Conservation (phyloP, 331 rosid species). For the Pyrus hybrid region DNA sequence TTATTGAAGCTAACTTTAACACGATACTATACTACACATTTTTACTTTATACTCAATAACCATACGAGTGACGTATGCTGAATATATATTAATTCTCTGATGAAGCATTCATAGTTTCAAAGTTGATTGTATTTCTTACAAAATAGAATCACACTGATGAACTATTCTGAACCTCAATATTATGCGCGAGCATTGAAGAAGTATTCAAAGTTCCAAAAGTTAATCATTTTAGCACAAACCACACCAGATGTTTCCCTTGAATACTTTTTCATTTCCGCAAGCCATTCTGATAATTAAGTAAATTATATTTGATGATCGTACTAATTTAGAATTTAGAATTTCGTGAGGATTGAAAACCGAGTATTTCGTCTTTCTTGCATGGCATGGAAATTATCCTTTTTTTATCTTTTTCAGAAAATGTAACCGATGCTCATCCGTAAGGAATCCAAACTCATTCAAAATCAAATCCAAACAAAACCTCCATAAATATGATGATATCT, state of each 20-base stretch:
- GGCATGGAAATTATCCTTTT: too few species aligned
- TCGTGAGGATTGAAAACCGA: too few species aligned
- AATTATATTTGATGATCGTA: not conserved
- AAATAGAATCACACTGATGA: not conserved
- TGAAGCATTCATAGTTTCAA: not conserved
- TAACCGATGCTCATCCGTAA: not conserved
- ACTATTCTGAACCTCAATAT: not conserved
- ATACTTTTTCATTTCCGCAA: not conserved
- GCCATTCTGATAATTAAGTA: not conserved
- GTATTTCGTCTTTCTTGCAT: not conserved
- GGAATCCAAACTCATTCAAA: not conserved
- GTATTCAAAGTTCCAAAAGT: not conserved
- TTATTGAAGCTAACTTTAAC: not conserved
- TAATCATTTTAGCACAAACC: not conserved
- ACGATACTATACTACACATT: too few species aligned
- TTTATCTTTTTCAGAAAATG: not conserved
- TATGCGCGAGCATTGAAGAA: accelerated
- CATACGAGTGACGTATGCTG: not conserved
- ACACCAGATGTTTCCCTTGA: not conserved
- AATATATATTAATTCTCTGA: too few species aligned
- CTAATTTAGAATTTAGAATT: too few species aligned
- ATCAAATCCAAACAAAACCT: not conserved
- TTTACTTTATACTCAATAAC: not conserved
- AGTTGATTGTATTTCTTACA: not conserved
- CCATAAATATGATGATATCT: not conserved